These are phyloP conservation scores for Arthrobotrys pseudoclavata DNA, from an alignment of 2,329 filamentous ascomycete species.

Conservation along the genomic window DNA sequence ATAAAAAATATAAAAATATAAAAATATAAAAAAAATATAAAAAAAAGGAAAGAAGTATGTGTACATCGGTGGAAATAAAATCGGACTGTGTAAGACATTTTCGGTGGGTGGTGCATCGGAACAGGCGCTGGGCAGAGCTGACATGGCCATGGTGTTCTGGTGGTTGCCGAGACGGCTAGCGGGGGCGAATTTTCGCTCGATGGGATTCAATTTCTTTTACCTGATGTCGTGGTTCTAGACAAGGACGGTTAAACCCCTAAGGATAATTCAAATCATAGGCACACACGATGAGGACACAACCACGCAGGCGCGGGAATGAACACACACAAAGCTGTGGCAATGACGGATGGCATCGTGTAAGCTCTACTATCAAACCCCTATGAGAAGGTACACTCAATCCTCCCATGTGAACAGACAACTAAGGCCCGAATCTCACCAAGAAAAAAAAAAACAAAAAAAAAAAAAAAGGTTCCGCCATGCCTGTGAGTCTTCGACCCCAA, in stretches of 20 bases:
- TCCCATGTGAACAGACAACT: constrained; percentile 49
- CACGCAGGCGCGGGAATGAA: constrained; percentile 61
- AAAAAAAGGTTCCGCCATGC: constrained; percentile 15
- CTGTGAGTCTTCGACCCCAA: constrained; percentile 9
- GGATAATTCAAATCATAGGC: constrained; percentile 61
- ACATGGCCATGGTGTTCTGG: constrained; percentile 60
- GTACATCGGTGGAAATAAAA: constrained; percentile 47
- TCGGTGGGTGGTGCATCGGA: constrained; percentile 48
- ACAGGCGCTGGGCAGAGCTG: constrained; percentile 53
- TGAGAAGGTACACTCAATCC: constrained; percentile 60
- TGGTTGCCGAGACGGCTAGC: constrained; percentile 60
- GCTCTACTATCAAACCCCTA: constrained; percentile 61
- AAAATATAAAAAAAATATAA: background rate
- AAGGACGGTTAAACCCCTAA: constrained; percentile 59
- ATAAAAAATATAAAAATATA: background rate
- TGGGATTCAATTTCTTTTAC: constrained; percentile 34
- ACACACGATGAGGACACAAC: constrained; percentile 60
- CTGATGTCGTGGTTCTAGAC: constrained; percentile 59
- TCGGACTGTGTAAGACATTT: constrained; percentile 57
- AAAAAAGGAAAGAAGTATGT: constrained; percentile 28
- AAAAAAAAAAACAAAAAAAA: constrained; percentile 23
- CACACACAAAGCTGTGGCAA: constrained; percentile 61
- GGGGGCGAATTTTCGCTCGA: constrained; percentile 51
- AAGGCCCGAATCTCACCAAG: constrained; percentile 39
- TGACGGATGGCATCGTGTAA: constrained; percentile 59